Base-by-base conservation (phyloP, 2,329 filamentous ascomycete species). In the Pezicula neosporulosa region DNA sequence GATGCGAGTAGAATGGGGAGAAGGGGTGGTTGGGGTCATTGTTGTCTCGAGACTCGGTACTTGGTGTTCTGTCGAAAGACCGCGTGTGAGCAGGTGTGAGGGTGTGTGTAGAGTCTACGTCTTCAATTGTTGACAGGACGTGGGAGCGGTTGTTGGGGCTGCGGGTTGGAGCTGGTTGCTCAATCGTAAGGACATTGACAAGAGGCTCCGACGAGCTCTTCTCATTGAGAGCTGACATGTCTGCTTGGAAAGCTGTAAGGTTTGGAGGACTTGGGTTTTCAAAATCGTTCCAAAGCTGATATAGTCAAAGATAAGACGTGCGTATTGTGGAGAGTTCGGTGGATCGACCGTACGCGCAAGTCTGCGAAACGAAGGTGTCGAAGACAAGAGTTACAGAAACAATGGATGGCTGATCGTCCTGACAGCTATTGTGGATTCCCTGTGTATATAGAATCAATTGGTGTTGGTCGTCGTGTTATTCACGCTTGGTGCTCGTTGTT, bases 1-100 rank as follows among this genome's bases (percentile, higher is more conserved):
- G 38, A 13, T 54, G 56, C 41, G 51, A 52, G 54, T 58, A 56
- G 52, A 57, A 57, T 13, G 58, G 53, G 16, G 57, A 60, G 48
- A 55, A 53, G 15, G 57, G 51, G n/a, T 44, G 42, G 21, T 44
- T 44, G 19, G 24, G 24, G 12, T 44, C 42, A 6, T 44, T 39
- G 44, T 43, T 15, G 19, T 44, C 49, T 24, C 39, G 46, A 27
- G 19, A 24, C 30, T 27, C 30, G 9, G 30, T 9, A 9, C 30
- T 33, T 33, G 30, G 30, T 33, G 30, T 33, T 33, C 30, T 33
- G 36, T 30, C 30, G 19, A 44, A 37, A 9, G 49, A 35, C 5
- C 37, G 13, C 4, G 49, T 37, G 15, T 48, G 49, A 30, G 10
- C 19, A 10, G 55, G 55, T 19, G 53, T 55, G 10, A 57, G 16